These are phyloP conservation scores for Didymella lethalis DNA, from an alignment of 2,329 filamentous ascomycete genomes.

Conservation along the genomic window DNA sequence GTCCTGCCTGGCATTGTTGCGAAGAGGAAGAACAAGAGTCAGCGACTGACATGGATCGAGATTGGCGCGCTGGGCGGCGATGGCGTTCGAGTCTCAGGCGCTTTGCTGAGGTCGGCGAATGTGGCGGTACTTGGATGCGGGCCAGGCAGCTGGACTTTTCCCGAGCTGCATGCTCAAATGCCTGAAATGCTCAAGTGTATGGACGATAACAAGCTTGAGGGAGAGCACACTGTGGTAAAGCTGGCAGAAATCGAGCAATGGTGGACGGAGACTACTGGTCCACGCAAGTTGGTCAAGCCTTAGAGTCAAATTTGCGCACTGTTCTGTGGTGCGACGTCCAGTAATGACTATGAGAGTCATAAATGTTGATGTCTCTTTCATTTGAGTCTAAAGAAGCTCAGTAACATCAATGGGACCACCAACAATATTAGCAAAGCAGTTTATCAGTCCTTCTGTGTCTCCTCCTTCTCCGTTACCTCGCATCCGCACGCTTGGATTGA, in stretches of 20 bases:
- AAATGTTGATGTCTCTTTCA: too few species aligned
- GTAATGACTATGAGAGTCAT: too few species aligned
- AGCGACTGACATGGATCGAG: constrained; percentile 28
- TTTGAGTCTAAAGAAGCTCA: too few species aligned
- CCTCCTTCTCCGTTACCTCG: too few species aligned
- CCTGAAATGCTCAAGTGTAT: constrained; percentile 3
- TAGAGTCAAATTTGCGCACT: neutral
- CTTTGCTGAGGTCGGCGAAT: constrained; percentile 4
- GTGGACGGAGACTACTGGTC: constrained; percentile 6
- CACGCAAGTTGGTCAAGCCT: constrained; percentile 3
- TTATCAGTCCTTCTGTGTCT: too few species aligned
- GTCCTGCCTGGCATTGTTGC: constrained; percentile 22
- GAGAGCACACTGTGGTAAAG: neutral
- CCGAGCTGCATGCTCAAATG: constrained; percentile 1
- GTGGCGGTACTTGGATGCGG: constrained; percentile 5
- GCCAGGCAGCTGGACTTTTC: constrained; percentile 7
- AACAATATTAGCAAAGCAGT: too few species aligned
- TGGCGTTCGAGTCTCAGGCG: neutral
- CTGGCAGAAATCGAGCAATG: constrained; percentile 1
- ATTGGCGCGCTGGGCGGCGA: constrained; percentile 28
- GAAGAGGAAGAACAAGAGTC: constrained; percentile 24
- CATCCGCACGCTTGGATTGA: too few species aligned
- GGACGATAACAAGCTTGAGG: neutral
- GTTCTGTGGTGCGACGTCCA: neutral
- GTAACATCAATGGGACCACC: too few species aligned